Evolutionary conservation across 1,284 basidiomycete species (phyloP).

Genomic region (Puccinia novopanici): DNA sequence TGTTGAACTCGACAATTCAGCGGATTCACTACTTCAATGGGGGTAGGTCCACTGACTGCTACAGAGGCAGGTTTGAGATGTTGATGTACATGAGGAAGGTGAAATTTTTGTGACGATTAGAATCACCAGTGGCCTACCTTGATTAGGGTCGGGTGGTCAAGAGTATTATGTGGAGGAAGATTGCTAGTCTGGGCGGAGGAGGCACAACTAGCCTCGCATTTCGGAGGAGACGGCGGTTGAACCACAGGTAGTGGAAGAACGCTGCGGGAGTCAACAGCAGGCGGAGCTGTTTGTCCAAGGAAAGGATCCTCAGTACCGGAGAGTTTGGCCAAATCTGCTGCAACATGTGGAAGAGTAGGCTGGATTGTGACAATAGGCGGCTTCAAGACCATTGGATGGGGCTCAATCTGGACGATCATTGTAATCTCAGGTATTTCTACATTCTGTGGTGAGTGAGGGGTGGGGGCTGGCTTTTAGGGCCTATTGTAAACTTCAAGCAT

Average conservation of each 20-base stretch:
- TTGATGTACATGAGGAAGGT: not conserved
- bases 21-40: not conserved
- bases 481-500: too few relatives aligned
- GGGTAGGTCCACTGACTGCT: not conserved
- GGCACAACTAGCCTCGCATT: not conserved
- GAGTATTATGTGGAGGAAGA: not conserved
- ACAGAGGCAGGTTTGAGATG: not conserved
- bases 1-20: not conserved
- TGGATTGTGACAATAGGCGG: not conserved
- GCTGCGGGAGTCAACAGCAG: not conserved
- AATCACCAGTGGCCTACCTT: too few relatives aligned
- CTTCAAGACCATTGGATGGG: too few relatives aligned
- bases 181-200: not conserved
- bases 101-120: not conserved
- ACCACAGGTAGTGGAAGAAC: not conserved
- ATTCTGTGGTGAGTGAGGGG: too few relatives aligned
- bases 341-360: slow-evolving; percentile 8
- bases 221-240: not conserved
- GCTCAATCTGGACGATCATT: too few relatives aligned
- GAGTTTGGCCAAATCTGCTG: not conserved
- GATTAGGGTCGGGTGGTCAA: not conserved
- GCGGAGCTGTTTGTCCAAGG: not conserved
- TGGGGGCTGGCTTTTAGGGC: too few relatives aligned
- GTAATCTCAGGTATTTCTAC: too few relatives aligned
- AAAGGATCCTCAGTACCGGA: not conserved